Base-by-base conservation (phyloP, 169 alveolate genomes). In the Eimeria falciformis region DNA sequence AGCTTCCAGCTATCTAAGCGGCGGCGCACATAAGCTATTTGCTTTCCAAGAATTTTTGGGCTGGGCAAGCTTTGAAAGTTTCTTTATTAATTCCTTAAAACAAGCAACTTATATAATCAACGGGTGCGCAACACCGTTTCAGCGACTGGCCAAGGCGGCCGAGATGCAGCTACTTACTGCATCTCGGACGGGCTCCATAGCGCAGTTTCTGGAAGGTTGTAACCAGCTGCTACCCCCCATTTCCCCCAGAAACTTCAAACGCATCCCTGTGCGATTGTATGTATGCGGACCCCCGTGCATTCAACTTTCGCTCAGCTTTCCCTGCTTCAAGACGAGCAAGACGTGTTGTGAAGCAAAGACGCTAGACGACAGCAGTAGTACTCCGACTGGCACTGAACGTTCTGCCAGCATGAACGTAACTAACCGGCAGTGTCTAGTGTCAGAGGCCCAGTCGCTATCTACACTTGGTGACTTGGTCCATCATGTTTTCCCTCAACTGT, bases 381-480 rank as follows among this genome's bases (percentile, higher is more conserved):
- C n/a, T 18, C 62, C 62, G 62, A 11, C 62, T 18, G 62, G 23
- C 62, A 18, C n/a, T 18, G 73, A 62, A 27, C 37, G 37, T 23
- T 62, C 33, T 12, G 73, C 23, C 73, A n/a, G 73, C 33, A 12
- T 12, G 14, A n/a, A 12, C 33, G 23, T 27, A 12, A 18, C 45
- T 4, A 37, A 73, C 40, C 82, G 46, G 23, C 46, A 27, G 11
- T 1, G 17, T 11, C 37, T 43, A 23, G 25, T n/a, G 0, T 18
- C 75, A 0, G 92, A 68, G 18, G 66, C 75, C 5, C n/a, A 27
- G 56, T 27, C 83, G 0, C 82, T 89, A 18, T 53, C 84, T 37
- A 89, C 93, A 2, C 93, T 89, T n/a, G 93, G 93, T 9, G 90
- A 89, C 62, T 56, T 89, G 29, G 69, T 89, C 27, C 93, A 89